Evolutionary conservation across 2,329 filamentous ascomycete genomes (phyloP).

Genomic region (Fusarium dlaminii): DNA sequence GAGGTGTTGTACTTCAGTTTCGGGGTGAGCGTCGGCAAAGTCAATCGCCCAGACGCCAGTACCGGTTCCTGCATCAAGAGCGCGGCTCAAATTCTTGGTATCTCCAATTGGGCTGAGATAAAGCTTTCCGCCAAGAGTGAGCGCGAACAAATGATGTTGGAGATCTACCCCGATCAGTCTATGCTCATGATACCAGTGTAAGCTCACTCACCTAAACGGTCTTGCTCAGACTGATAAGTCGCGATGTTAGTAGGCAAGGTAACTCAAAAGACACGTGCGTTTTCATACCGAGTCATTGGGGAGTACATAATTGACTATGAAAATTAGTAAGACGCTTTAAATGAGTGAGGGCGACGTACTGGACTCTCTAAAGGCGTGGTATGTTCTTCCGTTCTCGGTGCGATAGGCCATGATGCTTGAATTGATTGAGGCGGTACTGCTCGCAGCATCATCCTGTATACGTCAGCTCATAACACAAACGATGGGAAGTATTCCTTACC

Average conservation of each 20-base stretch:
- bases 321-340: neutral
- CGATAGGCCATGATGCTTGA: conserved; percentile 51
- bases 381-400: conserved; percentile 51
- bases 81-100: conserved; percentile 37
- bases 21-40: conserved; percentile 48
- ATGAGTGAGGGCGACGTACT: conserved; percentile 24
- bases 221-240: conserved; percentile 42
- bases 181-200: fast-evolving
- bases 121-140: conserved; percentile 47
- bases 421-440: conserved; percentile 46
- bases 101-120: conserved; percentile 40
- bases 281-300: conserved; percentile 45
- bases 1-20: conserved; percentile 36
- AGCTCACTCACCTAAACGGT: conserved; percentile 41
- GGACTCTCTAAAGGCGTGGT: conserved; percentile 47
- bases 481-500: neutral
- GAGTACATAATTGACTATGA: conserved; percentile 41
- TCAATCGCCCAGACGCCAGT: conserved; percentile 59
- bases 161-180: conserved; percentile 37
- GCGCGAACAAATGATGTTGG: conserved; percentile 49
- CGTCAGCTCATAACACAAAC: neutral
- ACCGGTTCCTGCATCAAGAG: conserved; percentile 60
- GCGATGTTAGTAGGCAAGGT: conserved; percentile 13
- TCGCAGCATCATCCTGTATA: conserved; percentile 38
- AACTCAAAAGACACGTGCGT: neutral